Evolutionary conservation across 2,329 filamentous ascomycete genomes (phyloP).

Genomic region (Aspergillus novofumigatus): DNA sequence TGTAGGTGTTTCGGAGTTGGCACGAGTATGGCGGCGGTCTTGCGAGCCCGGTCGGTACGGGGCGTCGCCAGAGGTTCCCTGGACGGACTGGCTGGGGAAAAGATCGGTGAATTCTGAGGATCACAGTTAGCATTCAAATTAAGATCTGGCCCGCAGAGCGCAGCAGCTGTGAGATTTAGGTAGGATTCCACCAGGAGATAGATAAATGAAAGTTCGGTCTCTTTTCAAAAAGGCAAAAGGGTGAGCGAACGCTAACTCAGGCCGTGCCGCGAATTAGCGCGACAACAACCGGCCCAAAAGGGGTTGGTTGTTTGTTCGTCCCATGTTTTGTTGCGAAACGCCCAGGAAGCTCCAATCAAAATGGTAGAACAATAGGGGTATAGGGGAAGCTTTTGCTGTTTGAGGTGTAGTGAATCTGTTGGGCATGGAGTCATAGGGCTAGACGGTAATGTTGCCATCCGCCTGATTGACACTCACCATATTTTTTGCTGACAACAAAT

Average conservation of each 20-base stretch:
- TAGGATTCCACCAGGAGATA: not conserved
- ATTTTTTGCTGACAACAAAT: slow-evolving; percentile 62
- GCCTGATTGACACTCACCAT: slow-evolving; percentile 54
- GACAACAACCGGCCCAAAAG: slow-evolving; percentile 12
- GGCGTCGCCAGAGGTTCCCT: slow-evolving; percentile 52
- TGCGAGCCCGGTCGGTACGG: slow-evolving; percentile 43
- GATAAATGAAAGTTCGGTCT: not conserved
- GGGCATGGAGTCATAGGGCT: not conserved
- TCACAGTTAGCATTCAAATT: slow-evolving; percentile 8
- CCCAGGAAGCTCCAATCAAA: not conserved
- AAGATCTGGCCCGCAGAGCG: slow-evolving; percentile 1
- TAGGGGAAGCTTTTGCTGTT: not conserved
- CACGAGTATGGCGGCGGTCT: slow-evolving; percentile 63
- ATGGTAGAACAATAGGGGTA: not conserved
- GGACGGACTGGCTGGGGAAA: slow-evolving; percentile 52
- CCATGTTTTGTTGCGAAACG: not conserved
- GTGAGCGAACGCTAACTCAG: slow-evolving; percentile 26
- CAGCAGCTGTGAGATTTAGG: slow-evolving; percentile 3
- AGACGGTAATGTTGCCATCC: not conserved
- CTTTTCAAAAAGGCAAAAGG: slow-evolving; percentile 10
- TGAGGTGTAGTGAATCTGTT: not conserved
- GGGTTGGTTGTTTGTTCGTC: slow-evolving; percentile 7
- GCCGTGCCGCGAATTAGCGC: slow-evolving; percentile 22
- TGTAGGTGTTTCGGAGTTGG: slow-evolving; percentile 63
- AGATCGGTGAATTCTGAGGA: slow-evolving; percentile 32